Percentiles rank a stretch among this genome's conserved stretches.
Evolutionary conservation across 2,329 filamentous ascomycete genomes (phyloP).

Genomic region (Blumeriella jaapii): DNA sequence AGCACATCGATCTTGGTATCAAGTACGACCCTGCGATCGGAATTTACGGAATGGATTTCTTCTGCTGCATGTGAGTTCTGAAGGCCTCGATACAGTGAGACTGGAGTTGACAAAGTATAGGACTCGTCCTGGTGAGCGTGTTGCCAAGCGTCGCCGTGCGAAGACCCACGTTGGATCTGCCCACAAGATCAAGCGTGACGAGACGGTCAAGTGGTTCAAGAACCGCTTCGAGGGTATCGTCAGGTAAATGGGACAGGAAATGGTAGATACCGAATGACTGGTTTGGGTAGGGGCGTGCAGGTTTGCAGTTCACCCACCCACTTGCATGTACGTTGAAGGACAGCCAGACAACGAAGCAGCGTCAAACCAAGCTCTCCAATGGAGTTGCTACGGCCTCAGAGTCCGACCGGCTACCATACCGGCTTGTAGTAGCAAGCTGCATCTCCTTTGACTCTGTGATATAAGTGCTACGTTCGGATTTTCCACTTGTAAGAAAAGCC

Average conservation of each 20-base stretch:
- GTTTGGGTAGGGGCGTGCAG: conserved; percentile 3
- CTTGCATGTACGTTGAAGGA: conserved; percentile 7
- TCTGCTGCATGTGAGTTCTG: conserved; percentile 88
- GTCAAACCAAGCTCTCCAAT: conserved; percentile 3
- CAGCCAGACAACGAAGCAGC: conserved; percentile 5
- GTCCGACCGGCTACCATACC: conserved; percentile 7
- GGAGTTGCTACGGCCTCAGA: conserved; percentile 6
- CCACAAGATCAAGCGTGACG: conserved; percentile 88
- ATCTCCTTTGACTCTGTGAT: conserved; percentile 1
- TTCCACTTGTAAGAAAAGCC: background rate
- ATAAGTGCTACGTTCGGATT: background rate
- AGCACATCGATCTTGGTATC: conserved; percentile 99
- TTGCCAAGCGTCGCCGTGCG: conserved; percentile 85
- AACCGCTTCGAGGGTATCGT: conserved; percentile 62
- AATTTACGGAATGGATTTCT: conserved; percentile 99
- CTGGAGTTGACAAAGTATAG: conserved; percentile 28
- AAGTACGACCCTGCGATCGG: conserved; percentile 98
- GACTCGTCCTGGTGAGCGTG: conserved; percentile 96
- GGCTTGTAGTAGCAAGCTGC: conserved; percentile 6
- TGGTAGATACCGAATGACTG: conserved; percentile 2
- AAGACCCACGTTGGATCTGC: conserved; percentile 74
- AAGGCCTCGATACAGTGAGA: background rate
- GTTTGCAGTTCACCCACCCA: conserved; percentile 3
- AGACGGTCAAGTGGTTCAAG: conserved; percentile 98
- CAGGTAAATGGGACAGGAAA: conserved; percentile 53